Base-by-base conservation (phyloP, 108 stramenopile genomes). In the Stephanodiscus minutulus region DNA sequence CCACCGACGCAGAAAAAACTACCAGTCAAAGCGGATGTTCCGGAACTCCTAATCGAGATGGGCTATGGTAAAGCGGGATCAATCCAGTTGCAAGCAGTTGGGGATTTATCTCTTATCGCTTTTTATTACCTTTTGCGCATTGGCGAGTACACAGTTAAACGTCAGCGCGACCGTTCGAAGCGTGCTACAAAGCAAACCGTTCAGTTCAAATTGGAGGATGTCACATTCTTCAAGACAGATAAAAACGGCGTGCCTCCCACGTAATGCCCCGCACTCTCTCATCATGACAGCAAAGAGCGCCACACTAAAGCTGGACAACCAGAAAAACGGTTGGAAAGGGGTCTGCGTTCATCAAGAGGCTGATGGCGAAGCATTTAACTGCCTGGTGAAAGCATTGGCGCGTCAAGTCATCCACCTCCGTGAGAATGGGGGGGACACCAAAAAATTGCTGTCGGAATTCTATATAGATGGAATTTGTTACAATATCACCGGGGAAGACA, bases 71-170 rank as follows among this genome's bases (percentile, higher is more conserved):
- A 33, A 33, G 31, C 22, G 67, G 67, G 11, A 4, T 20, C 53
- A 17, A 6, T 10, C 1, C 20, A 62, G 20, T 8, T 24, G 4
- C 31, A 13, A n/a, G 39, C 39, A 1, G 20, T 41, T 1, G 67
- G 54, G 24, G 59, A 62, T 6, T 5, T 43, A 0, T 6, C 47
- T 0, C 2, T 71, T 1, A 62, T 71, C 33, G 61, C 70, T 4
- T 39, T 71, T 37, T 71, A 61, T 36, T 61, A 61, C n/a, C 28
- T 71, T 0, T 10, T 61, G 1, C 17, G 46, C 2, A 28, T 71
- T 12, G 70, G 60, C 0, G 70, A 71, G 31, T 71, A 71, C 57
- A 61, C 70, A 9, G 37, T 52, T 0, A 68, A 68, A 12, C 21
- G 55, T 0, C 0, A 37, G 1, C 54, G 54, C n/a, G n/a, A n/a